Evolutionary conservation across 768 basidiomycete genomes (phyloP), one percentile per base, ranked within the genome.

Genomic region (Panellus pusillus): DNA sequence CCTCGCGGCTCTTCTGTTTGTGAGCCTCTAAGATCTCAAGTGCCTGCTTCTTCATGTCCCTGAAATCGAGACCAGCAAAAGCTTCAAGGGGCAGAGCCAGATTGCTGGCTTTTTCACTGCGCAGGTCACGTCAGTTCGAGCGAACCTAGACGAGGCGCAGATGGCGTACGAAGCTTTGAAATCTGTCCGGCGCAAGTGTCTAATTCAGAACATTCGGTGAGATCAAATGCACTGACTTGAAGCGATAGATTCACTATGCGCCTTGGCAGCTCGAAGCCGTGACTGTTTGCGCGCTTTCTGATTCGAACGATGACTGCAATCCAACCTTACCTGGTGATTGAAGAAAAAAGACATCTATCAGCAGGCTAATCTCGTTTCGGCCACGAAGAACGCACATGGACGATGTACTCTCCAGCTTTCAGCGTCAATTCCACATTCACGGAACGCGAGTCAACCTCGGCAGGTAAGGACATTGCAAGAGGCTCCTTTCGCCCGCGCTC

Each of bases 191-290:
- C n/a, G 19, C n/a, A 15, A 40, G 9, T 15, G 9, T 40, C 19
- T 17, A 3, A 40, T 15, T 17, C 9, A n/a, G n/a, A 40, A 40
- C 17, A 20, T 12, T 38, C 36, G 32, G 43, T 44, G 24, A 39
- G 32, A 27, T 48, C 31, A 15, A 28, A n/a, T 31, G 50, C 3
- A 59, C 67, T 27, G 44, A 71, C 70, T 72, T 18, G 66, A 63
- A 37, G 70, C 71, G 29, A 69, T 64, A 28, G 64, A 66, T 49
- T 65, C 66, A 8, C 66, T 65, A 40, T 66, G 63, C 8, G 67
- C 66, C 17, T 67, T 62, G 50, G 69, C 63, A 14, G 62, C 63
- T 55, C 69, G 51, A 5, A 68, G 52, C 12, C 63, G 52, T 0
- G 65, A 57, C 14, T 70, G 53, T 44, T 44, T 44, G 8, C 43